These are phyloP conservation scores for Mortierella sp. DNA, from an alignment of 371 early-diverging fungal species.

Conservation along the genomic window DNA sequence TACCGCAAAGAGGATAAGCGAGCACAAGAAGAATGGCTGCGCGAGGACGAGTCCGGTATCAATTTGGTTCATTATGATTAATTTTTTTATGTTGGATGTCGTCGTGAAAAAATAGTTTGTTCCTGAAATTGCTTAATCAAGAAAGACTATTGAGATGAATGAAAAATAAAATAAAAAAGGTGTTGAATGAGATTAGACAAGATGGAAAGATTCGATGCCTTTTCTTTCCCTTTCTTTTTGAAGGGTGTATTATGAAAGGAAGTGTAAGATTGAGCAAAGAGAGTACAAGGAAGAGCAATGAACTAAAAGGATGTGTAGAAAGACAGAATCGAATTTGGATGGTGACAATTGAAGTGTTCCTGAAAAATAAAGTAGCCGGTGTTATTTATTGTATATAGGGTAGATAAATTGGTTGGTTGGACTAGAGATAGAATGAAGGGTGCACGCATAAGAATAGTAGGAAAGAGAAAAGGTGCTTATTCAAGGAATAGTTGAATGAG, in stretches of 20 bases:
- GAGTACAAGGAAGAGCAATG: neutral
- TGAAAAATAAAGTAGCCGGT: no score
- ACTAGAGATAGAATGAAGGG: no score
- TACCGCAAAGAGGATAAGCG: conserved; percentile 48
- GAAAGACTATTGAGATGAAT: conserved; percentile 1
- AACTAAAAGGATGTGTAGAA: neutral
- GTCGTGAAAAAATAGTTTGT: conserved; percentile 1
- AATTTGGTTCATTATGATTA: conserved; percentile 23
- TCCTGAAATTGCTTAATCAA: conserved; percentile 15
- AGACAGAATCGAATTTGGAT: neutral
- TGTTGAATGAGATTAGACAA: neutral
- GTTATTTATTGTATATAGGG: no score
- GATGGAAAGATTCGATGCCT: neutral
- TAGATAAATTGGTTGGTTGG: no score
- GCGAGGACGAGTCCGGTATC: conserved; percentile 37
- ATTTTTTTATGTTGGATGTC: neutral
- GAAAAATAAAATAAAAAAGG: conserved; percentile 8
- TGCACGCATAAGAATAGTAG: no score
- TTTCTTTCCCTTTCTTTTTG: neutral
- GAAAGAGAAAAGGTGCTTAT: no score
- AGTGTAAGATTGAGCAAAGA: neutral
- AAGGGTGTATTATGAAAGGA: neutral
- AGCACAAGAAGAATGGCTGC: conserved; percentile 54
- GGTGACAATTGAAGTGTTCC: neutral
- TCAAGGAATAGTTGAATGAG: neutral